Evolutionary conservation across 2,329 filamentous ascomycete species (phyloP).

Genomic region (Pleurostoma richardsiae): DNA sequence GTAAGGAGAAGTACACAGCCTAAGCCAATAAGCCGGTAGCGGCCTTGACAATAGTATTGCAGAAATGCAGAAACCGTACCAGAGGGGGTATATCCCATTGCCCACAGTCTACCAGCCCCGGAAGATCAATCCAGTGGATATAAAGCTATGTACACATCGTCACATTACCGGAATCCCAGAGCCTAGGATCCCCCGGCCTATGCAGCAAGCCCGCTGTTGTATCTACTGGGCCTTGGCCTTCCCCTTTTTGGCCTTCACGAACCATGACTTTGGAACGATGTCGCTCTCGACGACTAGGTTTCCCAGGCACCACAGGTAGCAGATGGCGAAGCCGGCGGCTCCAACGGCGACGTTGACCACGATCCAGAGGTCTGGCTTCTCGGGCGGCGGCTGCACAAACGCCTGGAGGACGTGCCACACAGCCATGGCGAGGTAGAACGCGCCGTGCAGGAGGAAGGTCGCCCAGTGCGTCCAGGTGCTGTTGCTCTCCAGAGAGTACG

Average conservation of each 20-base stretch:
- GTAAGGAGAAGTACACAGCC: no score
- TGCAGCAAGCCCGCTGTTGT: neutral
- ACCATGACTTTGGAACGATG: slow-evolving; percentile 28
- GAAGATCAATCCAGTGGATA: neutral
- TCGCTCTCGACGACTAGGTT: slow-evolving; percentile 58
- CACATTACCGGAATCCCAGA: neutral
- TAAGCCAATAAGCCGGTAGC: no score
- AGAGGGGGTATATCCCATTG: slow-evolving; percentile 17
- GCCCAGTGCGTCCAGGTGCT: slow-evolving; percentile 46
- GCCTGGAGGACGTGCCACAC: slow-evolving; percentile 76
- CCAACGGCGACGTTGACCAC: slow-evolving; percentile 86
- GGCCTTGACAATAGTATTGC: no score
- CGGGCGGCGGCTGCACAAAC: slow-evolving; percentile 59
- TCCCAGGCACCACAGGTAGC: slow-evolving; percentile 88
- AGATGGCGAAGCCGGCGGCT: slow-evolving; percentile 76
- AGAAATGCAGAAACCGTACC: neutral
- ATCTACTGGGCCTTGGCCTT: slow-evolving; percentile 33
- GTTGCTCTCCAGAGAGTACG: slow-evolving; percentile 54
- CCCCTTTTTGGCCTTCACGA: slow-evolving; percentile 12
- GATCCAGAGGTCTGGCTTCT: slow-evolving; percentile 91
- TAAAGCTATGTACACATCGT: neutral
- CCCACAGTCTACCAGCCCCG: neutral
- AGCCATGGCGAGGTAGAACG: slow-evolving; percentile 73
- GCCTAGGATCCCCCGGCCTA: neutral
- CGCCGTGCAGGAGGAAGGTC: slow-evolving; percentile 65